phyloP scores from a whole-genome alignment of 2,329 filamentous ascomycete species.

The Fusarium sp. region DNA sequence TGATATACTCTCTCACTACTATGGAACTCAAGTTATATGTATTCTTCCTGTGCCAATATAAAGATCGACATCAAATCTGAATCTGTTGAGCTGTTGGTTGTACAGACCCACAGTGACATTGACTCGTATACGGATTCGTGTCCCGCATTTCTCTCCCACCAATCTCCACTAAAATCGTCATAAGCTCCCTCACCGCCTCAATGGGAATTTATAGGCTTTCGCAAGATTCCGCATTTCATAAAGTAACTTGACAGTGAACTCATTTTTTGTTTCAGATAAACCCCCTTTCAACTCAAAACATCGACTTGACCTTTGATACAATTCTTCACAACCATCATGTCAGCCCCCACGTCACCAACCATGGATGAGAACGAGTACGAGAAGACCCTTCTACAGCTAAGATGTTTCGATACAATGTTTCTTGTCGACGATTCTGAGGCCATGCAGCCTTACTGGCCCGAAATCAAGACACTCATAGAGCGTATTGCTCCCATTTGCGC shows the following conservation, averaged over 20 bases:
- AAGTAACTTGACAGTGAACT: neutral
- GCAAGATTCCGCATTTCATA: neutral
- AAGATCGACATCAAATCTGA: neutral
- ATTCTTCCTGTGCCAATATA: fast-evolving
- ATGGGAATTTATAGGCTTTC: neutral
- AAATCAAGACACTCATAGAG: conserved; percentile 23
- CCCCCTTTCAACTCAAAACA: neutral
- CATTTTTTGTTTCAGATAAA: neutral
- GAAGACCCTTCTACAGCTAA: conserved; percentile 12
- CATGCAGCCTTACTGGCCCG: conserved; percentile 21
- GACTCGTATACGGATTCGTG: neutral
- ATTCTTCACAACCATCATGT: neutral
- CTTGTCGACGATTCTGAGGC: conserved; percentile 13
- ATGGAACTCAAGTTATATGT: neutral
- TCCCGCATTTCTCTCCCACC: neutral
- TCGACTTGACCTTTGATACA: neutral
- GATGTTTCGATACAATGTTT: conserved; percentile 26
- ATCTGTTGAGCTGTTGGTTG: neutral
- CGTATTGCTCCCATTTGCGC: conserved; percentile 20
- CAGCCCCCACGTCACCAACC: neutral
- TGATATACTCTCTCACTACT: neutral
- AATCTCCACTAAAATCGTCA: conserved; percentile 5
- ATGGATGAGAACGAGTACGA: conserved; percentile 7
- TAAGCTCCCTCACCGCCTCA: conserved; percentile 16
- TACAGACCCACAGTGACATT: neutral